phyloP scores from a whole-genome alignment of 2,329 filamentous ascomycete species.

The Aaosphaeria arxii region DNA sequence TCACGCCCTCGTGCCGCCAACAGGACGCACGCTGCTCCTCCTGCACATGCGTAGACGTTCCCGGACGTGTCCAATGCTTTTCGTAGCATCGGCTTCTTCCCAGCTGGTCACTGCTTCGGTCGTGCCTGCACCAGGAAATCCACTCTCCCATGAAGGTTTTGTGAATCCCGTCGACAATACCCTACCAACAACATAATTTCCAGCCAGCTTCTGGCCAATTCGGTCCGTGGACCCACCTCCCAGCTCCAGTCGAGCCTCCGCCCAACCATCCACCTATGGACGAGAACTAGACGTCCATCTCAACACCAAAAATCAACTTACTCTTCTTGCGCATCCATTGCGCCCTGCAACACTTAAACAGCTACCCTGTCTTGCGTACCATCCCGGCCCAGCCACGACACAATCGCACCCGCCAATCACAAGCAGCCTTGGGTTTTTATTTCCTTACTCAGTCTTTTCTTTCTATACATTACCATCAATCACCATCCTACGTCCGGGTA shows the following conservation, averaged over 20 bases:
- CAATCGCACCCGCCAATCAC: slow-evolving; percentile 21
- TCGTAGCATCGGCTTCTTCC: slow-evolving; percentile 12
- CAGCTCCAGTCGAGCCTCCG: slow-evolving; percentile 13
- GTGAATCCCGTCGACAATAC: slow-evolving; percentile 13
- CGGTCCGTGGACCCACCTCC: slow-evolving; percentile 23
- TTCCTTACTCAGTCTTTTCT: slow-evolving; percentile 28
- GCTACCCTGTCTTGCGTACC: slow-evolving; percentile 26
- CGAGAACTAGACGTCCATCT: slow-evolving; percentile 15
- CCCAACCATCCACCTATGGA: slow-evolving; percentile 30
- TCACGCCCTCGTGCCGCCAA: too few species aligned
- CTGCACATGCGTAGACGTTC: slow-evolving; percentile 1
- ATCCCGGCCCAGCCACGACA: slow-evolving; percentile 19
- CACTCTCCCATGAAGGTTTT: slow-evolving; percentile 15
- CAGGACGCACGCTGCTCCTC: too few species aligned
- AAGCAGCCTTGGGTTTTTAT: slow-evolving; percentile 9
- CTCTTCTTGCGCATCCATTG: slow-evolving; percentile 33
- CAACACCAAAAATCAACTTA: slow-evolving; percentile 12
- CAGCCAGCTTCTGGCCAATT: slow-evolving; percentile 15
- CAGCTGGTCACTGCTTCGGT: slow-evolving; percentile 25
- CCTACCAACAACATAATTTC: slow-evolving; percentile 13
- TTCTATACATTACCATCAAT: slow-evolving; percentile 13
- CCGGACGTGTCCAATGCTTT: slow-evolving; percentile 28
- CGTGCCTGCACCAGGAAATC: slow-evolving; percentile 18
- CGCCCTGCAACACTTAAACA: slow-evolving; percentile 39
- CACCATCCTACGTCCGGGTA: slow-evolving; percentile 6